phyloP scores from a whole-genome alignment of 176 grass and related monocot species.

The Triticum turgidum region DNA sequence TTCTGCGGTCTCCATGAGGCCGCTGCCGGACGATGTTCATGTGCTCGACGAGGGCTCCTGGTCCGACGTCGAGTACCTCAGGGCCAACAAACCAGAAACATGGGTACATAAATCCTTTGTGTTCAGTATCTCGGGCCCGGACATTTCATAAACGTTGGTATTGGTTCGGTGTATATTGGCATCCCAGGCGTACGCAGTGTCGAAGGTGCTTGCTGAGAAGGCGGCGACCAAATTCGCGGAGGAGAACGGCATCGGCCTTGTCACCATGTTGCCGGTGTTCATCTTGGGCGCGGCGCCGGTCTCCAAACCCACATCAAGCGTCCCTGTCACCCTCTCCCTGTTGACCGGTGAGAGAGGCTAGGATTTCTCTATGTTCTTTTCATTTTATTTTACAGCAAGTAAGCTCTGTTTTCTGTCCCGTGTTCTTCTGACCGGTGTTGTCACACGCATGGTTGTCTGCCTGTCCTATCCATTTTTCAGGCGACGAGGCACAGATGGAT shows the following conservation, averaged over 20 bases:
- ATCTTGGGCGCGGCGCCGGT: constrained; percentile 27
- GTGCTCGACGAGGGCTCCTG: constrained; percentile 22
- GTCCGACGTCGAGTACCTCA: constrained; percentile 32
- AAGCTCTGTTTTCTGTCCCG: not conserved
- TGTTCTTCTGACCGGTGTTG: not conserved
- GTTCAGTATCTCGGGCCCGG: not conserved
- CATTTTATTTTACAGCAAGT: not conserved
- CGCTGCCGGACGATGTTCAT: not conserved
- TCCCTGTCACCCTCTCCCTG: constrained; percentile 17
- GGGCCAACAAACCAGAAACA: not conserved
- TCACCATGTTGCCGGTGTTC: constrained; percentile 38
- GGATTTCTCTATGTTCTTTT: not conserved
- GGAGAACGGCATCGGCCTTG: constrained; percentile 31
- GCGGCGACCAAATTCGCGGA: constrained; percentile 20
- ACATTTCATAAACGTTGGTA: not conserved
- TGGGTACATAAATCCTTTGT: not conserved
- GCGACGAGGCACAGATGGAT: not conserved
- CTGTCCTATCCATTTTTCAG: not conserved
- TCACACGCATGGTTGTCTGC: not conserved
- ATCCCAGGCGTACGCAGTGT: constrained; percentile 33
- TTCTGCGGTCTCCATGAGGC: not conserved
- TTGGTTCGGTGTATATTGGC: not conserved
- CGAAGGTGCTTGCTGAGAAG: constrained; percentile 38
- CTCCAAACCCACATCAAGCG: constrained; percentile 8
- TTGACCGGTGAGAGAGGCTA: constrained; percentile 24